These are phyloP conservation scores for Hevea brasiliensis DNA, from an alignment of 345 rosid genomes.

Conservation along the genomic window DNA sequence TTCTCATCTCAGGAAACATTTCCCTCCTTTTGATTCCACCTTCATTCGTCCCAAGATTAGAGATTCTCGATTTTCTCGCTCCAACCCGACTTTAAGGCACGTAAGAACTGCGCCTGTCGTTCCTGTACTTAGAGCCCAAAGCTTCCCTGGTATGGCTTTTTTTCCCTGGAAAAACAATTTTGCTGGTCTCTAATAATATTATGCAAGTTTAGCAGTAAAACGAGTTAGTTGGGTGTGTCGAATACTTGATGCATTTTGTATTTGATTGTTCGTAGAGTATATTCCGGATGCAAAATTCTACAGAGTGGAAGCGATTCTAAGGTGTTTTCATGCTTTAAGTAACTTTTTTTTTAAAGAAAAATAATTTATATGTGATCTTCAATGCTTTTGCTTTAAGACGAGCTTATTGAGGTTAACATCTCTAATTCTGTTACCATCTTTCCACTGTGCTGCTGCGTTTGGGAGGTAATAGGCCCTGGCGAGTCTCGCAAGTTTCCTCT, in stretches of 20 bases:
- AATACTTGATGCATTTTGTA: neutral
- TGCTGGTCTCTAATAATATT: neutral
- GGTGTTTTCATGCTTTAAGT: constrained; percentile 30
- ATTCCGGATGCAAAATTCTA: constrained; percentile 75
- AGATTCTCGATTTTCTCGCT: constrained; percentile 28
- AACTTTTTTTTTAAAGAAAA: no score
- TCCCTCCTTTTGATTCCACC: constrained; percentile 30
- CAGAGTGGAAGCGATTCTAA: constrained; percentile 85
- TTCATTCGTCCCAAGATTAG: constrained; percentile 33
- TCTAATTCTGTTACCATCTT: neutral
- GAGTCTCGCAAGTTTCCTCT: constrained; percentile 76
- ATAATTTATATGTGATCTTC: neutral
- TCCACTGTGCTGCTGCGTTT: constrained; percentile 25
- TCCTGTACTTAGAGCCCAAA: constrained; percentile 54
- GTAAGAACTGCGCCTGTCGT: constrained; percentile 31
- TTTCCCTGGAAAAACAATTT: neutral
- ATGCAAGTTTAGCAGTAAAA: neutral
- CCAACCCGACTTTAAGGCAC: constrained; percentile 26
- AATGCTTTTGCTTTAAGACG: neutral
- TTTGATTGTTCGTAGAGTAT: constrained; percentile 38
- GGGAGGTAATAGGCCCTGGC: constrained; percentile 68
- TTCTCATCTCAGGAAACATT: constrained; percentile 26
- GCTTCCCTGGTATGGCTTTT: constrained; percentile 44
- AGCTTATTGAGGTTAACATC: neutral
- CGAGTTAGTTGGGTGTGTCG: neutral